Evolutionary conservation across 2,329 filamentous ascomycete species (phyloP).

Genomic region (Arthrobotrys iridis): DNA sequence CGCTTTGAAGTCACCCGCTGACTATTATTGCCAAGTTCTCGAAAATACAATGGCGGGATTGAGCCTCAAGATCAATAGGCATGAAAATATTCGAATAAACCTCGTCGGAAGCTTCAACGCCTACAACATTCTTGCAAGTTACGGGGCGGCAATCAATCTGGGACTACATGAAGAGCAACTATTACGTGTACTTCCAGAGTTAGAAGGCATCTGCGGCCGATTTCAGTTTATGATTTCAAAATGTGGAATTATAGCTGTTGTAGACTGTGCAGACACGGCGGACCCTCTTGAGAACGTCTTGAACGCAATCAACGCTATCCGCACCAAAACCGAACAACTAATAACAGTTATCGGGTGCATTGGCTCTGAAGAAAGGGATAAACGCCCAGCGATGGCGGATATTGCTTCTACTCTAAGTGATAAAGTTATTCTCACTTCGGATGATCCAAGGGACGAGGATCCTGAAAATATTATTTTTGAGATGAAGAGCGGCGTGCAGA

Average conservation of each 20-base stretch:
- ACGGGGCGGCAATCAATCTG: not conserved
- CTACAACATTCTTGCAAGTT: not conserved
- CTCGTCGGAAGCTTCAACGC: slow-evolving; percentile 2
- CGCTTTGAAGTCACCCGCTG: not conserved
- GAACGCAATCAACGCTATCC: not conserved
- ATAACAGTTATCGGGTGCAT: slow-evolving; percentile 1
- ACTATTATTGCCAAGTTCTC: not conserved
- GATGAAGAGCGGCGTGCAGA: not conserved
- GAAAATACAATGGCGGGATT: not conserved
- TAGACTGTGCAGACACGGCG: not conserved
- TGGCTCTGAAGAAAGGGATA: not conserved
- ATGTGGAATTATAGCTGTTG: not conserved
- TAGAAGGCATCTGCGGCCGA: not conserved
- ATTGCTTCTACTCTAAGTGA: not conserved
- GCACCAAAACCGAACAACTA: not conserved
- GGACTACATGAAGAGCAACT: not conserved
- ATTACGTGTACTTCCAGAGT: not conserved
- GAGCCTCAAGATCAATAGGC: not conserved
- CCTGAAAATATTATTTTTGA: not conserved
- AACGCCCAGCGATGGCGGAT: not conserved
- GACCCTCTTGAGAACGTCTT: not conserved
- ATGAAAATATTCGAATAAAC: not conserved
- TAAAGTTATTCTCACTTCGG: not conserved
- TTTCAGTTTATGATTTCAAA: not conserved
- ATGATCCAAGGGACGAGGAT: not conserved